phyloP scores from a whole-genome alignment of 164 flowering plant species.

The Vitis amurensis region DNA sequence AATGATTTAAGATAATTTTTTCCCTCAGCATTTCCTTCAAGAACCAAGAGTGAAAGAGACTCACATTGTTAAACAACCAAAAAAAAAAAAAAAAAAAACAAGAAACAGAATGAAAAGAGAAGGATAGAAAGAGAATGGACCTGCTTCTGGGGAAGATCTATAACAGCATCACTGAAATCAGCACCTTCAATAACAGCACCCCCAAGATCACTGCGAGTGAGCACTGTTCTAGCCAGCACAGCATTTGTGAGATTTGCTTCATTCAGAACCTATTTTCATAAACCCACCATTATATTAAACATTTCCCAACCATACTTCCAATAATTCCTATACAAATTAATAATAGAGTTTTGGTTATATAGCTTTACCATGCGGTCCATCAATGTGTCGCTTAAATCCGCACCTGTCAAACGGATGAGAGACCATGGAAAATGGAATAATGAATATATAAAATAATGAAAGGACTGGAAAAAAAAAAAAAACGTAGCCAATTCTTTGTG shows the following conservation, averaged over 20 bases:
- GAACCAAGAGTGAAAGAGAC: no score
- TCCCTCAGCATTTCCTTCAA: no score
- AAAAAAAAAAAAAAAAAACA: neutral
- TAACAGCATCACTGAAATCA: slow-evolving; percentile 95
- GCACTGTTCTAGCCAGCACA: slow-evolving; percentile 81
- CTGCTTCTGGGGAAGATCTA: slow-evolving; percentile 94
- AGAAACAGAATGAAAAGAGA: neutral
- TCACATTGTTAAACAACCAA: no score
- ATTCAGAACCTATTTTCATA: slow-evolving; percentile 66
- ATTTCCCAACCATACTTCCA: no score
- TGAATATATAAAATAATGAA: no score
- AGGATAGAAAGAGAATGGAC: slow-evolving; percentile 26
- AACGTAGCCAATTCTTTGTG: no score
- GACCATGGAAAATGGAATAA: neutral
- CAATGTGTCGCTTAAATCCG: slow-evolving; percentile 95
- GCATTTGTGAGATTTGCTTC: slow-evolving; percentile 95
- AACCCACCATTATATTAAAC: no score
- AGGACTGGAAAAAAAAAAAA: no score
- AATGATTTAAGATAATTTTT: no score
- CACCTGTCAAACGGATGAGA: slow-evolving; percentile 51
- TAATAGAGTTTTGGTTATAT: no score
- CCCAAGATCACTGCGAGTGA: slow-evolving; percentile 93
- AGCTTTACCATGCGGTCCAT: slow-evolving; percentile 95
- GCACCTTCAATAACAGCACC: slow-evolving; percentile 91
- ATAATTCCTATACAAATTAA: no score